A percentile compares a stretch with the other conserved stretches of the same genome.
Evolutionary conservation across 2,329 filamentous ascomycete genomes (phyloP).

Genomic region (Cercospora beticola): DNA sequence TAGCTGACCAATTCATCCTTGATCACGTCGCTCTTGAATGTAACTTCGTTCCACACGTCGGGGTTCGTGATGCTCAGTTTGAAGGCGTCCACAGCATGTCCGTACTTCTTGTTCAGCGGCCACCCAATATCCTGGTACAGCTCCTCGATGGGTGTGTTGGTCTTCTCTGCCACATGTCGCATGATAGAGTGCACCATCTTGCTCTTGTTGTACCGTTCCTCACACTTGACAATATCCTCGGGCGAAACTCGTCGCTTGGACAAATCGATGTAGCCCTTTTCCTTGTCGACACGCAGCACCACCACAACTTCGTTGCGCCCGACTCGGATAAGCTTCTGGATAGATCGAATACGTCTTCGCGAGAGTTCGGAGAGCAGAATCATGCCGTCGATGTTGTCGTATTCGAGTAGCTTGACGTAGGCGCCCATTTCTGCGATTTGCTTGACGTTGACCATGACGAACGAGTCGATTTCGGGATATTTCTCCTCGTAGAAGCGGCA

Average conservation of each 20-base stretch:
- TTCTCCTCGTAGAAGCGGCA: constrained; percentile 98
- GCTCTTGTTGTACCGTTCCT: constrained; percentile 99
- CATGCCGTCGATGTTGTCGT: constrained; percentile 99
- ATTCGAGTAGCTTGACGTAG: constrained; percentile 98
- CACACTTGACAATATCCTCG: constrained; percentile 97
- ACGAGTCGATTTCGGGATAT: constrained; percentile 97
- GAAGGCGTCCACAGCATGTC: constrained; percentile 95
- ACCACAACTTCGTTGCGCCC: constrained; percentile 98
- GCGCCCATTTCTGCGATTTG: constrained; percentile 99
- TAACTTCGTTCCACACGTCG: constrained; percentile 91
- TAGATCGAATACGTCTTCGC: constrained; percentile 94
- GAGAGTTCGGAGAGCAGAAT: constrained; percentile 97
- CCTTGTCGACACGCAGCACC: constrained; percentile 97
- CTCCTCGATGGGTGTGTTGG: constrained; percentile 85
- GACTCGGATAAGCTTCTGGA: constrained; percentile 97
- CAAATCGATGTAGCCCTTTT: constrained; percentile 98
- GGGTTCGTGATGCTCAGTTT: constrained; percentile 99
- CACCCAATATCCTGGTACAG: constrained; percentile 94
- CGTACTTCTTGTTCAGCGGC: constrained; percentile 97
- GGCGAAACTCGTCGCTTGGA: constrained; percentile 97
- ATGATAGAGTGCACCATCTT: constrained; percentile 99
- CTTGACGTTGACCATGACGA: constrained; percentile 99
- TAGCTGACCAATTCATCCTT: constrained; percentile 89
- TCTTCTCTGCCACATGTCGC: constrained; percentile 98
- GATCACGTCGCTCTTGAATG: constrained; percentile 81